Evolutionary conservation across 768 basidiomycete genomes (phyloP).

Genomic region (Suillus subluteus): DNA sequence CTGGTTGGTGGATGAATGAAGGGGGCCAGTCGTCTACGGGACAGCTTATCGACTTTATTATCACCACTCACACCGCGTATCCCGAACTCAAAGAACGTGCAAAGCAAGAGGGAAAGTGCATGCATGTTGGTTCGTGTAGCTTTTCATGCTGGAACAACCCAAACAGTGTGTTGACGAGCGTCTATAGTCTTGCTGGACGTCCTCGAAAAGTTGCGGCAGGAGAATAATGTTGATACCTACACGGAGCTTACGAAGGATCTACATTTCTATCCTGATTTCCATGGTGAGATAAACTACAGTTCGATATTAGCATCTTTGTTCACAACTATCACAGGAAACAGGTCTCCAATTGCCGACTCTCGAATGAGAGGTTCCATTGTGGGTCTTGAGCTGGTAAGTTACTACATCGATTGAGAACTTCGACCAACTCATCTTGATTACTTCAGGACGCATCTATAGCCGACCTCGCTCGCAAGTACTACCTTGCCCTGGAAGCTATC

Average conservation of each 20-base stretch:
- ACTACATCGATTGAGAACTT: background rate
- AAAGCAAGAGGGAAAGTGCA: slow-evolving; percentile 58
- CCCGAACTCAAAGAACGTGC: slow-evolving; percentile 65
- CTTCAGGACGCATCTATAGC: slow-evolving; percentile 65
- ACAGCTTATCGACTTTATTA: slow-evolving; percentile 90
- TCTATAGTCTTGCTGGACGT: slow-evolving; percentile 69
- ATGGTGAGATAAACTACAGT: slow-evolving; percentile 52
- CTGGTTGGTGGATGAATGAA: slow-evolving; percentile 99
- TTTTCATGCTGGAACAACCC: background rate
- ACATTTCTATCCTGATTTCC: slow-evolving; percentile 95
- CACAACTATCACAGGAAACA: slow-evolving; percentile 65
- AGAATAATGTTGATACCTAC: slow-evolving; percentile 57
- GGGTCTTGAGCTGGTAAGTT: slow-evolving; percentile 76
- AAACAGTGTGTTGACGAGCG: slow-evolving; percentile 2
- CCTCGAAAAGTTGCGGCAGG: slow-evolving; percentile 66
- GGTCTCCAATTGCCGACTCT: slow-evolving; percentile 96
- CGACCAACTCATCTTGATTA: background rate
- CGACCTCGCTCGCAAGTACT: slow-evolving; percentile 90
- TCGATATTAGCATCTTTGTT: background rate
- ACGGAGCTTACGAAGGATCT: slow-evolving; percentile 89
- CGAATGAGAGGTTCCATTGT: slow-evolving; percentile 91
- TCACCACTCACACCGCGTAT: slow-evolving; percentile 91
- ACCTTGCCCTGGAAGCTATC: slow-evolving; percentile 90
- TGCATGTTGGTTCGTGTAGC: slow-evolving; percentile 52
- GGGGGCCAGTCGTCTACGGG: slow-evolving; percentile 99